These are phyloP conservation scores for Curvularia verruculosa DNA, from an alignment of 2,329 filamentous ascomycete genomes.

Conservation along the genomic window DNA sequence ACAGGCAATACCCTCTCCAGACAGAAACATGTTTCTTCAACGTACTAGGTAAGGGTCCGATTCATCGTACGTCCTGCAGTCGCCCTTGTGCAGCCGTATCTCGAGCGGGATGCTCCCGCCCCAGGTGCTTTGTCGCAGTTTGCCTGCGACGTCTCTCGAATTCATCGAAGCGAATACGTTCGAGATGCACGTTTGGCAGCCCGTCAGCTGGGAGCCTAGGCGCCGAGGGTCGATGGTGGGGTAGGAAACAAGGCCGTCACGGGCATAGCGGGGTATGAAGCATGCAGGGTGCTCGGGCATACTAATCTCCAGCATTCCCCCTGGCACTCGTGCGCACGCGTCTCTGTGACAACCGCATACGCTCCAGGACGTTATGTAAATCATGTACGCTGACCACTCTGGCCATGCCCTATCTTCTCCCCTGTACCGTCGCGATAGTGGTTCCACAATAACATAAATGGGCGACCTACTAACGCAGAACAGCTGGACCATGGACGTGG, in stretches of 20 bases:
- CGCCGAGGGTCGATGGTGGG: constrained; percentile 17
- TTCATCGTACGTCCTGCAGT: constrained; percentile 66
- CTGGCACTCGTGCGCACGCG: constrained; percentile 14
- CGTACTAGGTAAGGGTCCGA: constrained; percentile 66
- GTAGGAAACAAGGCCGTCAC: constrained; percentile 6
- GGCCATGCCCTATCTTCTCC: constrained; percentile 8
- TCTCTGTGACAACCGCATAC: constrained; percentile 31
- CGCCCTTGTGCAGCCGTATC: constrained; percentile 63
- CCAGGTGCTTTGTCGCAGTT: constrained; percentile 62
- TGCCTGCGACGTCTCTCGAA: constrained; percentile 44
- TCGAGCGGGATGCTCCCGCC: constrained; percentile 65
- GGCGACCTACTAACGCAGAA: constrained; percentile 22
- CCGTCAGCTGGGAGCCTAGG: constrained; percentile 21
- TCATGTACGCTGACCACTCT: constrained; percentile 13
- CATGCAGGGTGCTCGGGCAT: constrained; percentile 14
- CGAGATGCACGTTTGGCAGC: constrained; percentile 16
- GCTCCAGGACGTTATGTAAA: constrained; percentile 4
- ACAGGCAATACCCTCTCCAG: neutral
- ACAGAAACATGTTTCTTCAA: constrained; percentile 9
- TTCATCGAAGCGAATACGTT: constrained; percentile 17
- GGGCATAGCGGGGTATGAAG: constrained; percentile 16
- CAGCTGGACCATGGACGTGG: constrained; percentile 37
- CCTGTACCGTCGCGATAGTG: neutral
- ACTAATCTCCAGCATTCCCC: neutral
- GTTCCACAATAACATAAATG: constrained; percentile 19